A percentile compares a stretch with the other conserved stretches of the same genome.
Conservation (phyloP, 495 filamentous ascomycete genomes). For the Darksidea phi region DNA sequence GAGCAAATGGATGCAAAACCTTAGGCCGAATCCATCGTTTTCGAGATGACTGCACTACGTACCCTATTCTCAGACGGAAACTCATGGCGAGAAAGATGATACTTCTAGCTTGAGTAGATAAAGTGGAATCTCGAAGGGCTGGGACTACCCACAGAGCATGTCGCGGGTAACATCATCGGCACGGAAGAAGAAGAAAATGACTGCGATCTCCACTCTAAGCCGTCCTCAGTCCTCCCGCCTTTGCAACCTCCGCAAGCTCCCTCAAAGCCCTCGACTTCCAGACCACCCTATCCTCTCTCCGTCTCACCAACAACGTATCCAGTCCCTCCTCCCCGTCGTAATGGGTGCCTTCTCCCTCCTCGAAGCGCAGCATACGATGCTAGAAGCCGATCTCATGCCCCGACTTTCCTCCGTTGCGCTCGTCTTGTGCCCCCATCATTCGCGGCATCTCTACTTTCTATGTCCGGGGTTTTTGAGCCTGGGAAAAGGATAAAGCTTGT, state of each 20-base stretch:
- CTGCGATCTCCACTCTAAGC: not conserved
- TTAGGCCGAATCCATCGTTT: not conserved
- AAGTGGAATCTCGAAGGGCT: not conserved
- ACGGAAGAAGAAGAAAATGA: not conserved
- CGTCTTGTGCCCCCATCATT: not conserved
- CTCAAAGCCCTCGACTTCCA: not conserved
- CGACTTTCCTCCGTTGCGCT: not conserved
- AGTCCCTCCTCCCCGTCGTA: constrained; percentile 4
- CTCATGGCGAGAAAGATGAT: not conserved
- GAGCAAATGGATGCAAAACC: constrained; percentile 6
- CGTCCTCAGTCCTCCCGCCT: too few species aligned
- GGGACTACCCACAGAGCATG: not conserved
- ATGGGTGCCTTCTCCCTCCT: not conserved
- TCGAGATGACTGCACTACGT: not conserved
- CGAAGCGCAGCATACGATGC: not conserved
- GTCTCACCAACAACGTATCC: not conserved
- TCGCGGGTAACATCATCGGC: not conserved
- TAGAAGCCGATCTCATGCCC: not conserved
- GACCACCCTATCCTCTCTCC: not conserved
- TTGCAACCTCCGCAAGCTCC: too few species aligned
- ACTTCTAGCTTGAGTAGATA: not conserved
- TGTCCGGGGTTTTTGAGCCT: not conserved
- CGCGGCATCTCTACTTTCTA: not conserved
- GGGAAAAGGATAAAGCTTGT: not conserved
- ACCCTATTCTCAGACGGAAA: not conserved